Evolutionary conservation across 1,284 basidiomycete genomes (phyloP), one percentile per base, ranked within the genome.

Genomic region (Leucoagaricus sp.): DNA sequence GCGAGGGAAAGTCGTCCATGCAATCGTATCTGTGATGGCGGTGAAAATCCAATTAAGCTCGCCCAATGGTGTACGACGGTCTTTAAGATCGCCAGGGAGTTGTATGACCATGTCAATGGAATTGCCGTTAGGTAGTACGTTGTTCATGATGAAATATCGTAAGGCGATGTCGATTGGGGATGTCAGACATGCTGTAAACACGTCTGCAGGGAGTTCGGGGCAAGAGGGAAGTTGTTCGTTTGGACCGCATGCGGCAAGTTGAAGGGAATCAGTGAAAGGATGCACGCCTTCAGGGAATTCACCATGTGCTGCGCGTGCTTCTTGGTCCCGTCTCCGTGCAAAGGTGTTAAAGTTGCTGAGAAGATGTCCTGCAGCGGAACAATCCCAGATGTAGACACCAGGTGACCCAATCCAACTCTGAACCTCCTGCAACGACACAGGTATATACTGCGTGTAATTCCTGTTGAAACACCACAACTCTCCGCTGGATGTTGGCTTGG

Each of bases 21-120:
- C 97, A 61, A 99, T 98, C 7, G 96, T 98, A 73, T 99, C 96
- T 15, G 96, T 99, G 61, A 99, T 94, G 40, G 96, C 94, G 1
- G 94, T 98, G 75, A 99, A 98, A 64, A 99, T 98, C 96, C 97
- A 99, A 72, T 98, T 98, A 26, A 99, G 85, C 73, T 99, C 96
- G 52, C 96, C 96, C 1, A 99, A 80, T 0, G 96, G 96, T 2
- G 97, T 98, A 23, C 95, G 84, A 31, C 96, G 84, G 68, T 99
- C 96, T 72, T 98, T 98, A 59, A 99, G 82, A 66, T 98, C 94
- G 4, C 97, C 96, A 0, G 96, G 97, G 17, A 99, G 86, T 68
- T 96, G 91, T 83, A 95, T 89, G 36, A 97, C 91, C 88, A 96
- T 93, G 66, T 98, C 95, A 29, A 90, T 82, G 1, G 89, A 91